These are phyloP conservation scores for Pseudomassariella vexata DNA, from an alignment of 2,329 filamentous ascomycete genomes.

Conservation along the genomic window DNA sequence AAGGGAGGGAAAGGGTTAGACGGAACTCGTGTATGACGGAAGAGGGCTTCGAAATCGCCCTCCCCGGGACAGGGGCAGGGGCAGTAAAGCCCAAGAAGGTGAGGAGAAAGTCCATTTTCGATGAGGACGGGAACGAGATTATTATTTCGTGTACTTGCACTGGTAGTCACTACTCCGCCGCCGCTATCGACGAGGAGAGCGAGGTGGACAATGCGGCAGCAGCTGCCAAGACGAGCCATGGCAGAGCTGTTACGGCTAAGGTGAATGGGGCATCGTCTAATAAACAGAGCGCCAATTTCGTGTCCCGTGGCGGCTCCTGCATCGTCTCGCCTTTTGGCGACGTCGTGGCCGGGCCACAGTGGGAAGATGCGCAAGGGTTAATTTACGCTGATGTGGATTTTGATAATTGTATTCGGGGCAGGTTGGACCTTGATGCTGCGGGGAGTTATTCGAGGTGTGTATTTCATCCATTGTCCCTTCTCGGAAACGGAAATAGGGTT, in stretches of 20 bases:
- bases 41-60: slow-evolving; percentile 42
- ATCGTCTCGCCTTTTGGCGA: slow-evolving; percentile 77
- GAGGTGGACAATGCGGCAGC: slow-evolving; percentile 9
- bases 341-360: slow-evolving; percentile 74
- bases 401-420: slow-evolving; percentile 77
- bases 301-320: slow-evolving; percentile 73
- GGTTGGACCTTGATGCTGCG: slow-evolving; percentile 76
- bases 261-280: too few species aligned
- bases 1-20: too few species aligned
- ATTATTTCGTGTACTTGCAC: too few species aligned
- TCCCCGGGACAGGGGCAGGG: slow-evolving; percentile 22
- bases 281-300: slow-evolving; percentile 41
- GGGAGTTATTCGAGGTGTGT: slow-evolving; percentile 77
- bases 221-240: too few species aligned
- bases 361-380: slow-evolving; percentile 69
- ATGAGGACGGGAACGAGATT: slow-evolving; percentile 52
- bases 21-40: slow-evolving; percentile 37
- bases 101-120: slow-evolving; percentile 37
- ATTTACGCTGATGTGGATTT: slow-evolving; percentile 74
- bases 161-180: too few species aligned
- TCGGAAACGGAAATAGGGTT: neutral
- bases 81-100: slow-evolving; percentile 12
- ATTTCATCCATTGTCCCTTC: neutral
- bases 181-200: slow-evolving; percentile 16
- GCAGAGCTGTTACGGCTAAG: too few species aligned